A percentile compares a stretch with the other conserved stretches of the same genome.
phyloP scores from a whole-genome alignment of 495 filamentous ascomycete species.

The Hypoxylon subgilvum region DNA sequence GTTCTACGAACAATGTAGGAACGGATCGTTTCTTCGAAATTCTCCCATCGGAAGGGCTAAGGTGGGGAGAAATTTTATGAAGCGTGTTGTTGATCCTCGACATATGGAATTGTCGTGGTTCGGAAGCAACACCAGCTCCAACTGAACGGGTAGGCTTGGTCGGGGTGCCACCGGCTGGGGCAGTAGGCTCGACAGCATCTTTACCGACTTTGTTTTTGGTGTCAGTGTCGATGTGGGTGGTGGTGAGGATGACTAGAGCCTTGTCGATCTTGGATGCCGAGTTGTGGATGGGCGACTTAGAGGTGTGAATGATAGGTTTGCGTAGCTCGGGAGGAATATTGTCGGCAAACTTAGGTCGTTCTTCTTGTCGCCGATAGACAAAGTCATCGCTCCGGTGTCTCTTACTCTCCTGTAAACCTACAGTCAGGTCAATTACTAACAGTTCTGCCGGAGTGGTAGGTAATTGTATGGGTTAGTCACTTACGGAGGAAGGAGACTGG shows the following conservation, averaged over 20 bases:
- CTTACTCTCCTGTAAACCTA: constrained; percentile 47
- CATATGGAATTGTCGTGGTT: constrained; percentile 56
- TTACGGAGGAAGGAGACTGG: constrained; percentile 60
- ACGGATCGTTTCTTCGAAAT: constrained; percentile 47
- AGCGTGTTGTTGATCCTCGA: constrained; percentile 47
- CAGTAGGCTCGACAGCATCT: constrained; percentile 1
- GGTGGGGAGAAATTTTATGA: constrained; percentile 33
- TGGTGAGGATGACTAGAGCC: too few relatives aligned
- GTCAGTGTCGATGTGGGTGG: too few relatives aligned
- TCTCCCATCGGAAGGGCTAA: constrained; percentile 24
- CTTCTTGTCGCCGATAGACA: constrained; percentile 51
- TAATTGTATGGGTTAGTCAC: constrained; percentile 24
- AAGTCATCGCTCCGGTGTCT: constrained; percentile 49
- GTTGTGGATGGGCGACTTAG: constrained; percentile 15
- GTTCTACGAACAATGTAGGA: constrained; percentile 57
- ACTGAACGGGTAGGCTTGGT: background rate
- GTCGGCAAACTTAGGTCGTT: constrained; percentile 22
- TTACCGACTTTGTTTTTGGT: constrained; percentile 1
- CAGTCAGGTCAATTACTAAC: constrained; percentile 24
- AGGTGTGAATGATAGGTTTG: constrained; percentile 38
- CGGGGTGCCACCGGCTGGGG: background rate
- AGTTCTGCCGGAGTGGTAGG: constrained; percentile 22
- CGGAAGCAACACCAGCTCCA: constrained; percentile 14
- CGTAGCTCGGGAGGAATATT: constrained; percentile 22
- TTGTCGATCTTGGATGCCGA: constrained; percentile 25